Conservation (phyloP, 768 basidiomycete genomes). For the Boletus sp. region DNA sequence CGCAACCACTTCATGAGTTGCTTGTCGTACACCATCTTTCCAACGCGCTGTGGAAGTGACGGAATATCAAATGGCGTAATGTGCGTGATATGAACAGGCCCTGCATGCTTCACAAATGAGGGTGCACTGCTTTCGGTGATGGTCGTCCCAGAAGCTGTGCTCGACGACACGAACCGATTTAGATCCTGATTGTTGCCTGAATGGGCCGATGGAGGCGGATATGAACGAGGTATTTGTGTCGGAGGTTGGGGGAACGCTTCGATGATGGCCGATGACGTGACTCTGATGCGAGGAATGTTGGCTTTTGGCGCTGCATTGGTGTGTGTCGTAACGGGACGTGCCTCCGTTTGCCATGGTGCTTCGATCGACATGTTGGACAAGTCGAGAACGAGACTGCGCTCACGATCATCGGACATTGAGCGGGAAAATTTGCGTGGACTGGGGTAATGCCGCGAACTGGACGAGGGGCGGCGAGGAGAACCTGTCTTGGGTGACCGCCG, state of each 20-base stretch:
- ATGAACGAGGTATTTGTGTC: conserved; percentile 30
- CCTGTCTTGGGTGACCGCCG: conserved; percentile 24
- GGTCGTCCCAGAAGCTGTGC: conserved; percentile 75
- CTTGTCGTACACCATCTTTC: conserved; percentile 85
- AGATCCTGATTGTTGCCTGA: conserved; percentile 64
- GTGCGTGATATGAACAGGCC: conserved; percentile 72
- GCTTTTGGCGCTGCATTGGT: conserved; percentile 1
- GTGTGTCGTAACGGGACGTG: conserved; percentile 11
- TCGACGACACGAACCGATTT: conserved; percentile 86
- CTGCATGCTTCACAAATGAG: conserved; percentile 82
- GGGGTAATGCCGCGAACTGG: conserved; percentile 35
- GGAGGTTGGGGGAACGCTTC: conserved; percentile 33
- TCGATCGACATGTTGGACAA: conserved; percentile 45
- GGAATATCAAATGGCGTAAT: conserved; percentile 82
- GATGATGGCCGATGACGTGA: conserved; percentile 28
- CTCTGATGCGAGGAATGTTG: conserved; percentile 26
- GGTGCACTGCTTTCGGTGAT: conserved; percentile 67
- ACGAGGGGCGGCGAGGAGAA: conserved; percentile 32
- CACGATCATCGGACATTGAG: conserved; percentile 40
- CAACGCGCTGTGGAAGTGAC: conserved; percentile 69
- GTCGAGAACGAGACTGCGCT: conserved; percentile 39
- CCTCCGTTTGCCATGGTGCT: conserved; percentile 31
- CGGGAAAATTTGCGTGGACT: conserved; percentile 45
- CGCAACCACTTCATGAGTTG: conserved; percentile 85
- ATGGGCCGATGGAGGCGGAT: conserved; percentile 52